phyloP scores from a whole-genome alignment of 2,329 filamentous ascomycete genomes.

The Sclerotinia glacialis region DNA sequence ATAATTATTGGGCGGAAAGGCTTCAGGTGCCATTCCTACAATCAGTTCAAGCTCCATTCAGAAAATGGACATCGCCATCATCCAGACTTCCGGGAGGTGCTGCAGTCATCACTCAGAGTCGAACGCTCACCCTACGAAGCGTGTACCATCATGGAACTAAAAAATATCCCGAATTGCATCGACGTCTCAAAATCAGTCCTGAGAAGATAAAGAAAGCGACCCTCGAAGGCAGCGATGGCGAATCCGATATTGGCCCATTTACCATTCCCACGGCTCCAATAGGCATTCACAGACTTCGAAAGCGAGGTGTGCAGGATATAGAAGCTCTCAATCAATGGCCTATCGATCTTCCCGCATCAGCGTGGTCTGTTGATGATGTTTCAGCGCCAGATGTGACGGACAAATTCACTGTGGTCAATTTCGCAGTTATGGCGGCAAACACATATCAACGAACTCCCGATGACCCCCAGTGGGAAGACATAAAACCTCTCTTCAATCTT shows the following conservation, averaged over 20 bases:
- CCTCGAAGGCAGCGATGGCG: not conserved
- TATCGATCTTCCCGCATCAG: not conserved
- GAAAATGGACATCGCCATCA: conserved; percentile 11
- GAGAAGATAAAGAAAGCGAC: conserved; percentile 17
- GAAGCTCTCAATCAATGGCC: conserved; percentile 17
- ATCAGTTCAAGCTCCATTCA: conserved; percentile 10
- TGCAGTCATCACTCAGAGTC: conserved; percentile 7
- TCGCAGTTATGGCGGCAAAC: conserved; percentile 82
- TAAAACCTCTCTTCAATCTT: conserved; percentile 64
- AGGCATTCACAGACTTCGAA: conserved; percentile 17
- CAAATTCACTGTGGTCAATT: conserved; percentile 74
- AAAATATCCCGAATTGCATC: conserved; percentile 17
- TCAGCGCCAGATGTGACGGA: conserved; percentile 76
- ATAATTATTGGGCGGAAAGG: conserved; percentile 10
- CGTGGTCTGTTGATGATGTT: conserved; percentile 42
- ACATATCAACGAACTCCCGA: conserved; percentile 75
- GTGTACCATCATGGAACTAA: conserved; percentile 21
- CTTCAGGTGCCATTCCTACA: conserved; percentile 15
- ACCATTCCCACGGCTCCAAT: conserved; percentile 15
- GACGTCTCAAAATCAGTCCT: conserved; percentile 17
- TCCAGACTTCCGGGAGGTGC: not conserved
- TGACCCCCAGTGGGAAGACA: conserved; percentile 74
- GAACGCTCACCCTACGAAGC: conserved; percentile 20
- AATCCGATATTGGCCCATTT: conserved; percentile 18
- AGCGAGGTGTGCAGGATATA: conserved; percentile 19